phyloP scores from a whole-genome alignment of 1,139 yeast genomes.

The Entelexis sorbosivorans region DNA sequence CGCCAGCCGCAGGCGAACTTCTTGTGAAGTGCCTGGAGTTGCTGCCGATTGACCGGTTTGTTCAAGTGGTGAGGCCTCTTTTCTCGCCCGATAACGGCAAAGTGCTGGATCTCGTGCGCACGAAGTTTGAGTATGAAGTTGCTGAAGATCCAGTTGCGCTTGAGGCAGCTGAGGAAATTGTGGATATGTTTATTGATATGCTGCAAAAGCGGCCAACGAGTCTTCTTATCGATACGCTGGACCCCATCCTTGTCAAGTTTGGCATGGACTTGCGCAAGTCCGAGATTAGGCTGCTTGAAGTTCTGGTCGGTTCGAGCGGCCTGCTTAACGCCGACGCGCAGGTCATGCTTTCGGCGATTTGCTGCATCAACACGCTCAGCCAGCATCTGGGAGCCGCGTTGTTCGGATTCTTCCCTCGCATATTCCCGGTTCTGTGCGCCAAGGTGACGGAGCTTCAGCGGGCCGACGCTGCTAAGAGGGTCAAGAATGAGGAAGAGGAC shows the following conservation, averaged over 20 bases:
- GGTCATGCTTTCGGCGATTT: conserved; percentile 62
- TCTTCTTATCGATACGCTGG: conserved; percentile 62
- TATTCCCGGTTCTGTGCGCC: conserved; percentile 61
- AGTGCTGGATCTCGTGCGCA: conserved; percentile 46
- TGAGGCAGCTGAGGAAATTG: conserved; percentile 30
- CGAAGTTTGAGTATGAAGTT: conserved; percentile 48
- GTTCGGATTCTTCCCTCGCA: conserved; percentile 74
- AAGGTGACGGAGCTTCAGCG: conserved; percentile 27
- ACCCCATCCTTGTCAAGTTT: conserved; percentile 53
- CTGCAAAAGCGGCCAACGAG: conserved; percentile 26
- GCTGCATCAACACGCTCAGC: conserved; percentile 58
- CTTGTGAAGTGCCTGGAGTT: conserved; percentile 54
- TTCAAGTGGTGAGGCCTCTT: conserved; percentile 50
- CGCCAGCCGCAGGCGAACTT: conserved; percentile 32
- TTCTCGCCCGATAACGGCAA: conserved; percentile 29
- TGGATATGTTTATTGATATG: conserved; percentile 20
- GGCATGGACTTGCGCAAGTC: conserved; percentile 41
- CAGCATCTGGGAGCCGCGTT: conserved; percentile 73
- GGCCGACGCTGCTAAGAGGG: not conserved
- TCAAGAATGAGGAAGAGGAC: not conserved
- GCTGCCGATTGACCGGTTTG: conserved; percentile 65
- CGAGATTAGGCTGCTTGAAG: conserved; percentile 41
- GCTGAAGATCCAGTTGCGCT: conserved; percentile 30
- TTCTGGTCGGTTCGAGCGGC: conserved; percentile 46
- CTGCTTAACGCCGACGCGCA: conserved; percentile 45